Conservation (phyloP, 495 filamentous ascomycete genomes). For the Cairneyella variabilis region DNA sequence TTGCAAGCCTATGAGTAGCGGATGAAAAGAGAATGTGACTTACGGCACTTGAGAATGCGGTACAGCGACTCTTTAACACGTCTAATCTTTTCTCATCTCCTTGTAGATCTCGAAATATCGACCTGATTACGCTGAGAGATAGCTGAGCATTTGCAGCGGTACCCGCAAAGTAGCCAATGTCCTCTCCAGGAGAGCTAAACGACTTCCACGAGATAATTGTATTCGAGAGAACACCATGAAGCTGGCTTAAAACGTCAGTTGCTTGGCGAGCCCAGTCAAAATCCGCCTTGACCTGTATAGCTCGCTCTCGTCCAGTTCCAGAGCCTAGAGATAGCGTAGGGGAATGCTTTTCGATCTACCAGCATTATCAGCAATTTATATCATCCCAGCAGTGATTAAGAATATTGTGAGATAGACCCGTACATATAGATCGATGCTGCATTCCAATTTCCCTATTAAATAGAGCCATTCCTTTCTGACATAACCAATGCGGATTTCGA, state of each 20-base stretch:
- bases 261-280: neutral
- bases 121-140: neutral
- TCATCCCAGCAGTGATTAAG: neutral
- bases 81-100: neutral
- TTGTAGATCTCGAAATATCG: neutral
- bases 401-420: neutral
- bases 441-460: neutral
- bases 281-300: neutral
- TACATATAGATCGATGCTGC: conserved; percentile 4
- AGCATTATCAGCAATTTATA: neutral
- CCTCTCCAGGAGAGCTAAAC: neutral
- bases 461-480: neutral
- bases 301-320: neutral
- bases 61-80: neutral
- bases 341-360: conserved; percentile 1
- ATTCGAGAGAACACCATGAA: neutral
- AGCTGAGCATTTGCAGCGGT: neutral
- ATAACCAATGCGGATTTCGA: conserved; percentile 2
- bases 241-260: neutral
- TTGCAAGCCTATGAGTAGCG: neutral
- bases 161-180: neutral
- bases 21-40: neutral
- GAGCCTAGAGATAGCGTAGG: neutral
- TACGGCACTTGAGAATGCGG: neutral
- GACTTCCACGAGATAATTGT: neutral